phyloP scores from a whole-genome alignment of 257 asterid genomes.

The Datura wrightii region DNA sequence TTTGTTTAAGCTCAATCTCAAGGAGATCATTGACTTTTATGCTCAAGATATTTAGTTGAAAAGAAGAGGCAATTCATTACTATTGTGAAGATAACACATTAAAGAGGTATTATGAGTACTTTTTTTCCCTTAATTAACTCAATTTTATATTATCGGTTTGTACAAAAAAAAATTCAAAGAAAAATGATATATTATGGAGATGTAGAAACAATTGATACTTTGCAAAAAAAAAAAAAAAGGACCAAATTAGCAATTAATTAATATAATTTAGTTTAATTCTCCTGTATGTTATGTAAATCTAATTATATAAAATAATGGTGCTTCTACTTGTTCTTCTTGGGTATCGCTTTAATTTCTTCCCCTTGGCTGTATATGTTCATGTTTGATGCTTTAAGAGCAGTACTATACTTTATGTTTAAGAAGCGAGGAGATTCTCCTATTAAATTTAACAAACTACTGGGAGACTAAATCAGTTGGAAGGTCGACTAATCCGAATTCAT shows the following conservation, averaged over 20 bases:
- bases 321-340: background rate
- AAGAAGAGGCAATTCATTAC: background rate
- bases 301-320: background rate
- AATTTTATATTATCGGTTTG: background rate
- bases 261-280: background rate
- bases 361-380: background rate
- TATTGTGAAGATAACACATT: background rate
- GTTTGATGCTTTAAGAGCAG: background rate
- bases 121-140: background rate
- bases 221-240: background rate
- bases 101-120: background rate
- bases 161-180: background rate
- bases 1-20: conserved; percentile 49
- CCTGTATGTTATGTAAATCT: background rate
- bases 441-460: no score
- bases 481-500: no score
- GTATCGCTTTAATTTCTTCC: background rate
- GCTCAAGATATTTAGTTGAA: conserved; percentile 42
- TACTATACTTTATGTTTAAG: background rate
- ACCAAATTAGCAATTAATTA: background rate
- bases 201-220: background rate
- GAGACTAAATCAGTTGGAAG: no score
- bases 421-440: background rate
- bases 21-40: conserved; percentile 52
- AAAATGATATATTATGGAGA: background rate